Evolutionary conservation across 148 eudicot genomes (phyloP).

Genomic region (Diospyros kaki): DNA sequence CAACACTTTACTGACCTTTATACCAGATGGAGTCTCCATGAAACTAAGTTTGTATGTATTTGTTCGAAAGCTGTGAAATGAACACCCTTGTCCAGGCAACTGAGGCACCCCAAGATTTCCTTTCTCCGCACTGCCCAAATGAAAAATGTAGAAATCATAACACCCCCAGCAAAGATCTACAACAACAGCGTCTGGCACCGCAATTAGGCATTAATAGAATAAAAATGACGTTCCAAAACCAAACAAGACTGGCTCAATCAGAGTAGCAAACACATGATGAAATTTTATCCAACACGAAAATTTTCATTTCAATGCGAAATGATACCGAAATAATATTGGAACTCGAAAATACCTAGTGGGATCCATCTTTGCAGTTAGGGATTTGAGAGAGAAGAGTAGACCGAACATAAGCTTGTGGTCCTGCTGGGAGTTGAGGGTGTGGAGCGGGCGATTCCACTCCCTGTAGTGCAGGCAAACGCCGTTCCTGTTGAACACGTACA

Average conservation of each 20-base stretch:
- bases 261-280: no score
- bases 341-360: constrained; percentile 48
- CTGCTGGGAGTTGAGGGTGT: constrained; percentile 63
- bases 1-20: constrained; percentile 51
- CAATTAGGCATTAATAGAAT: not conserved
- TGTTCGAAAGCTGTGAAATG: constrained; percentile 93
- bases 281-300: not conserved
- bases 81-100: constrained; percentile 96
- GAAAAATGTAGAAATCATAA: constrained; percentile 4
- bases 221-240: not conserved
- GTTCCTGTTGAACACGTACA: constrained; percentile 79
- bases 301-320: not conserved
- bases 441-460: constrained; percentile 89
- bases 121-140: constrained; percentile 69
- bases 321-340: not conserved
- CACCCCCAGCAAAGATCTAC: constrained; percentile 1
- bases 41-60: constrained; percentile 92
- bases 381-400: constrained; percentile 82
- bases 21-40: constrained; percentile 98
- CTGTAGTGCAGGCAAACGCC: constrained; percentile 77
- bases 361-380: constrained; percentile 92
- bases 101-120: constrained; percentile 99
- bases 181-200: not conserved
- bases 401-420: constrained; percentile 98
- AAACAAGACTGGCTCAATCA: not conserved